Percentiles rank a stretch among this genome's conserved stretches.
Evolutionary conservation across 192 early-diverging fungal genomes (phyloP).

Genomic region (Phlyctochytrium planicorne): DNA sequence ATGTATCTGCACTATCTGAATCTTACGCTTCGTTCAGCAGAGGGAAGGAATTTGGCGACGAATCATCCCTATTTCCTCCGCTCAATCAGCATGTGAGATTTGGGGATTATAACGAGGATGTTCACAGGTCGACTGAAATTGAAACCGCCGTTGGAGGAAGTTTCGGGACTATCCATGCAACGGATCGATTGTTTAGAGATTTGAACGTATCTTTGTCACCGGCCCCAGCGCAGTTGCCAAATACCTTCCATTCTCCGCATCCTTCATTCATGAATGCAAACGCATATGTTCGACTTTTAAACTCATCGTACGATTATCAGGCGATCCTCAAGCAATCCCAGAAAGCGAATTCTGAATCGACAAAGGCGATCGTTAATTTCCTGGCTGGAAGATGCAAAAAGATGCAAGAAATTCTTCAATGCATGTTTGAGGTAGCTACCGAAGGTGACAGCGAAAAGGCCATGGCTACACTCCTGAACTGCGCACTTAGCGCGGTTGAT

Average conservation of each 20-base stretch:
- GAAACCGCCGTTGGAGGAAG: too few species aligned
- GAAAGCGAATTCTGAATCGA: slow-evolving; percentile 16
- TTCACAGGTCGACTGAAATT: too few species aligned
- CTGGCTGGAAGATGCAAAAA: slow-evolving; percentile 33
- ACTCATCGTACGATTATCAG: slow-evolving; percentile 23
- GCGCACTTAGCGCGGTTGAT: slow-evolving; percentile 22
- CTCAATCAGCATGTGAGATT: too few species aligned
- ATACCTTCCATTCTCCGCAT: neutral
- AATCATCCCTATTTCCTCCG: too few species aligned
- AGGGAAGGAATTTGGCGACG: too few species aligned
- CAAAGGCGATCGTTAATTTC: slow-evolving; percentile 31
- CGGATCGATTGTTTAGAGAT: slow-evolving; percentile 1
- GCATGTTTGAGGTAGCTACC: slow-evolving; percentile 23
- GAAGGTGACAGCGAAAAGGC: slow-evolving; percentile 22
- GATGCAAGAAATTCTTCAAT: slow-evolving; percentile 33
- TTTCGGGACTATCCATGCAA: neutral
- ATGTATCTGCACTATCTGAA: too few species aligned
- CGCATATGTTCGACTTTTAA: slow-evolving; percentile 49
- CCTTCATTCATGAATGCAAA: slow-evolving; percentile 28
- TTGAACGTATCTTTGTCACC: neutral
- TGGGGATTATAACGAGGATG: too few species aligned
- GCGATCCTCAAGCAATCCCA: slow-evolving; percentile 33
- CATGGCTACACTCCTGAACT: slow-evolving; percentile 23
- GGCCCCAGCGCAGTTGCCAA: neutral
- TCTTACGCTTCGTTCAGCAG: too few species aligned